Evolutionary conservation across 352 stramenopile species (phyloP).

Genomic region (Globisporangium nagaii): DNA sequence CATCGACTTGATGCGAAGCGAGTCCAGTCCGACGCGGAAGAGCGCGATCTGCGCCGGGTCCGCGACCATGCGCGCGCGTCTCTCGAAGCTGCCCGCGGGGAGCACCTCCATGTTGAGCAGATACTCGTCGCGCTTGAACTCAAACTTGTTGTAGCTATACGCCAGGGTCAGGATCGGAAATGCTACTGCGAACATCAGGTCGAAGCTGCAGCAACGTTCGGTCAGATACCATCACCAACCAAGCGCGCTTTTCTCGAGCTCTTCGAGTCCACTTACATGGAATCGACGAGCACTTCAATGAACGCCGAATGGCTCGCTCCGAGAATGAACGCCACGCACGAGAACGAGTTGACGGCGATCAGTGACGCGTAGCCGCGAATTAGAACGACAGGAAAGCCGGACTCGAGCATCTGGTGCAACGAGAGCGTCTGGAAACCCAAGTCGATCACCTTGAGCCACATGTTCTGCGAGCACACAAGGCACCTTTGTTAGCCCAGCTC

Average conservation of each 20-base stretch:
- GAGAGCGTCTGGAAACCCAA: slow-evolving; percentile 22
- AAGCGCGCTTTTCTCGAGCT: too few relatives aligned
- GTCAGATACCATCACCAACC: too few relatives aligned
- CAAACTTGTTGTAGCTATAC: slow-evolving; percentile 19
- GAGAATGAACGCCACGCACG: slow-evolving; percentile 19
- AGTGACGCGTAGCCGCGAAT: slow-evolving; percentile 17
- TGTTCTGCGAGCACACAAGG: slow-evolving; percentile 22
- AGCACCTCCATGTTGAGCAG: slow-evolving; percentile 21
- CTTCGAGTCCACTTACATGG: slow-evolving; percentile 9
- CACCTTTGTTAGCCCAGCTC: too few relatives aligned
- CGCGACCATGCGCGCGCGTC: slow-evolving; percentile 18
- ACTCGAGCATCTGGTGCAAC: slow-evolving; percentile 22
- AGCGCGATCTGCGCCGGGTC: slow-evolving; percentile 22
- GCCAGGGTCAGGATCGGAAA: slow-evolving; percentile 21
- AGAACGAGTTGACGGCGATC: slow-evolving; percentile 16
- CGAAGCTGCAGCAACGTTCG: slow-evolving; percentile 11
- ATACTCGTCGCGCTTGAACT: slow-evolving; percentile 21
- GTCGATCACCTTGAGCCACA: slow-evolving; percentile 26
- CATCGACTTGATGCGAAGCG: slow-evolving; percentile 19
- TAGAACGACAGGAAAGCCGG: slow-evolving; percentile 17
- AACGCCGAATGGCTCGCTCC: slow-evolving; percentile 17
- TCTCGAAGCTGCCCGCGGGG: slow-evolving; percentile 23
- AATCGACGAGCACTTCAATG: slow-evolving; percentile 30
- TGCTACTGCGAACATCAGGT: slow-evolving; percentile 21
- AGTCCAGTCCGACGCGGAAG: slow-evolving; percentile 24